Conservation (phyloP, 371 early-diverging fungal species). For the Mucor mucedo region DNA sequence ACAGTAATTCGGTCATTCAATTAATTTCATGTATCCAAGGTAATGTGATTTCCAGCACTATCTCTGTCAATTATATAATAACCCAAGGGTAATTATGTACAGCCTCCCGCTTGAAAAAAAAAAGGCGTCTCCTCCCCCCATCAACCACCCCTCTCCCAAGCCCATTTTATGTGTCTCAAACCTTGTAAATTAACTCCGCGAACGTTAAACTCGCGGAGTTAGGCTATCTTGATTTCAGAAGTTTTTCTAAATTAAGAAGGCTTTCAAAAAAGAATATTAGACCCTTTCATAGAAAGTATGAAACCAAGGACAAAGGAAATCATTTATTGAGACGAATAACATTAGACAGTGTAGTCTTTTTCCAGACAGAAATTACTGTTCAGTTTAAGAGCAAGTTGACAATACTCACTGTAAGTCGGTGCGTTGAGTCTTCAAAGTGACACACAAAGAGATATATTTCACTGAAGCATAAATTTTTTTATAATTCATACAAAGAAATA, state of each 20-base stretch:
- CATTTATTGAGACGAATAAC: too few species aligned
- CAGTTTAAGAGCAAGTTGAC: too few species aligned
- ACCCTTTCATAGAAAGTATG: not conserved
- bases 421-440: too few species aligned
- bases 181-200: too few species aligned
- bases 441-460: too few species aligned
- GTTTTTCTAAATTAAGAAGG: not conserved
- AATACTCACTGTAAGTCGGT: too few species aligned
- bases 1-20: not conserved
- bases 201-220: too few species aligned
- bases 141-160: not conserved
- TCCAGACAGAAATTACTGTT: too few species aligned
- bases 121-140: not conserved
- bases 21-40: not conserved
- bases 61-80: constrained; percentile 1
- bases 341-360: too few species aligned
- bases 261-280: not conserved
- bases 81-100: not conserved
- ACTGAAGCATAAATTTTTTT: not conserved
- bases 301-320: not conserved
- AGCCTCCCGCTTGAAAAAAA: not conserved
- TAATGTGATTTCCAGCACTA: not conserved
- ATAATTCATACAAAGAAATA: not conserved
- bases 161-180: too few species aligned
- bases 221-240: too few species aligned